A percentile compares a stretch with the other conserved stretches of the same genome.
These are phyloP conservation scores for Coemansia erecta DNA, from an alignment of 192 early-diverging fungal species.

Conservation along the genomic window DNA sequence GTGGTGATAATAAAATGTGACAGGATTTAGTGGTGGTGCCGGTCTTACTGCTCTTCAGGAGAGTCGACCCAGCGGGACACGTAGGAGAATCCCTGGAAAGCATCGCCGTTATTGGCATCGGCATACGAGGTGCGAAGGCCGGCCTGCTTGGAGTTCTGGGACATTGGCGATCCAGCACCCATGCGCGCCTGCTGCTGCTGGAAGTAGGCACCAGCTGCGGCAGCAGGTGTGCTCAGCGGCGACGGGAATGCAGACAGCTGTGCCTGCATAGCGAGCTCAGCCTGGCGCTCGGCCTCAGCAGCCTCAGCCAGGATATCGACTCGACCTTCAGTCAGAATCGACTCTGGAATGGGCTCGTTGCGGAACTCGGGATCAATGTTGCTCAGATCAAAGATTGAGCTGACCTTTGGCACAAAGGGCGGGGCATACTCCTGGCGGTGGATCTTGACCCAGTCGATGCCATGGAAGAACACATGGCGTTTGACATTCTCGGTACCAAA, in stretches of 20 bases:
- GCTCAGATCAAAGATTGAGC: constrained; percentile 51
- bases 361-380: constrained; percentile 56
- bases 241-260: constrained; percentile 44
- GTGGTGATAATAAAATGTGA: neutral
- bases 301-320: constrained; percentile 40
- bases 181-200: constrained; percentile 7
- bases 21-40: neutral
- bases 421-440: constrained; percentile 61
- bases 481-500: constrained; percentile 61
- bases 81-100: constrained; percentile 55
- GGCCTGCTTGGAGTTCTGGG: neutral
- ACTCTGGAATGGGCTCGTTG: constrained; percentile 49
- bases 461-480: constrained; percentile 62
- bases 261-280: constrained; percentile 37
- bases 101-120: constrained; percentile 15
- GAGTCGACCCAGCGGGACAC: constrained; percentile 48
- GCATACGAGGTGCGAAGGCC: constrained; percentile 6
- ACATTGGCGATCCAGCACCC: neutral
- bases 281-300: constrained; percentile 46
- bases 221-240: constrained; percentile 20
- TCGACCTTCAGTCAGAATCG: constrained; percentile 43
- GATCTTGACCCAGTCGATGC: constrained; percentile 65
- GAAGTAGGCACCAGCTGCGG: constrained; percentile 19
- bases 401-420: constrained; percentile 68
- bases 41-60: constrained; percentile 20